A percentile compares a stretch with the other conserved stretches of the same genome.
Evolutionary conservation across 257 asterid species (phyloP).

Genomic region (Solanum piurae): DNA sequence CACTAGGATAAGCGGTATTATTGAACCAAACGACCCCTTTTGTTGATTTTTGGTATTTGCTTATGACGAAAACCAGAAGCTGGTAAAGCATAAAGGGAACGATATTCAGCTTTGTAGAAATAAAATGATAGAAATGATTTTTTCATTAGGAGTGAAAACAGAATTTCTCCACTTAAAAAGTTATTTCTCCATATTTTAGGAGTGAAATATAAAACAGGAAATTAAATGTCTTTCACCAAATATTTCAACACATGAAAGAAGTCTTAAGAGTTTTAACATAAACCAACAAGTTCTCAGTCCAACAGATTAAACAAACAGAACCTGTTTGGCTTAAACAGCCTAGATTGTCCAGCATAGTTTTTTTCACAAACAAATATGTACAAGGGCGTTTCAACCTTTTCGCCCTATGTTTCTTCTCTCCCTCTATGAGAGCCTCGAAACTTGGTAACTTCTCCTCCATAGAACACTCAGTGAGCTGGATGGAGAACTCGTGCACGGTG

Average conservation of each 20-base stretch:
- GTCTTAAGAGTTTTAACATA: not conserved
- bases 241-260: not conserved
- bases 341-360: not conserved
- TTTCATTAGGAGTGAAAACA: not conserved
- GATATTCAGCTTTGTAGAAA: no score
- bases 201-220: not conserved
- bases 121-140: no score
- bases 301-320: not conserved
- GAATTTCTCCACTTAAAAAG: not conserved
- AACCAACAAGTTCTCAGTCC: not conserved
- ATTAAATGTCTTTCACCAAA: not conserved
- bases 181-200: not conserved
- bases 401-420: not conserved
- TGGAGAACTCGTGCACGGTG: constrained; percentile 49
- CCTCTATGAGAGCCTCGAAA: not conserved
- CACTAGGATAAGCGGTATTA: no score
- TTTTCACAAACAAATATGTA: not conserved
- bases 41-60: no score
- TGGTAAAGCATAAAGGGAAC: no score
- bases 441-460: not conserved
- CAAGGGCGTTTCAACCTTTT: not conserved
- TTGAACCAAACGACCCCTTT: no score
- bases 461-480: constrained; percentile 49
- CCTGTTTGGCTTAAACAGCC: not conserved
- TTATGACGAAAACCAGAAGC: no score